Base-by-base conservation (phyloP, 1,284 basidiomycete genomes). In the Trichosporon sp. region DNA sequence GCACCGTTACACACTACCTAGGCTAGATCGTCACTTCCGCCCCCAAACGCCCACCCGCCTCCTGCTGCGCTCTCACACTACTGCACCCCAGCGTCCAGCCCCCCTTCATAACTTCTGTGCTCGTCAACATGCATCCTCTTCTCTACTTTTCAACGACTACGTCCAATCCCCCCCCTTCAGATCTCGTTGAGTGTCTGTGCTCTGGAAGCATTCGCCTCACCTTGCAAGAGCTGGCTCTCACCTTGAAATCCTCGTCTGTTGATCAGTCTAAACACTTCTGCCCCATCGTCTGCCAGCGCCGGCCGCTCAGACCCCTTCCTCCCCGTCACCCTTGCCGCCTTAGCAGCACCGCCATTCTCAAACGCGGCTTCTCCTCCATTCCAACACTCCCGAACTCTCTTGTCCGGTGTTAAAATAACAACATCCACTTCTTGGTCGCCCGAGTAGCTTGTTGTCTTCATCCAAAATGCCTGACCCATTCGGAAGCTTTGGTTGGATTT, bases 281-380 rank as follows among this genome's bases (percentile, higher is more conserved):
- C 38, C 37, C 43, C 1, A 31, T 31, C 14, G 8, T 32, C 11
- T 68, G 48, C 31, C 46, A 12, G 32, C 56, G 35, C 32, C 19
- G 35, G 51, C 21, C 16, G 68, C 73, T 65, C 59, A 63, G 59
- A 63, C 59, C 59, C 59, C 31, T 37, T 37, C 54, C 59, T 21
- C 59, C 59, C 59, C 56, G 31, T 54, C 51, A 19, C 51, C 51
- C 59, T 35, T 63, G 59, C 32, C 59, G 16, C 59, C 59, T 35
- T 31, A 59, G 54, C 59, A 63, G 59, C 59, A 63, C 59, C 59
- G 59, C 59, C 59, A 10, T 63, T 16, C 59, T 63, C 59, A 63
- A 35, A 63, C 59, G 11, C 51, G 51, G 51, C 51, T 54, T 26
- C 51, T 54, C 8, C 19, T 63, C 16, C 32, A 2, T 32, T 35